phyloP scores from a whole-genome alignment of 768 basidiomycete species.

The Strobilomyces dryophilus region DNA sequence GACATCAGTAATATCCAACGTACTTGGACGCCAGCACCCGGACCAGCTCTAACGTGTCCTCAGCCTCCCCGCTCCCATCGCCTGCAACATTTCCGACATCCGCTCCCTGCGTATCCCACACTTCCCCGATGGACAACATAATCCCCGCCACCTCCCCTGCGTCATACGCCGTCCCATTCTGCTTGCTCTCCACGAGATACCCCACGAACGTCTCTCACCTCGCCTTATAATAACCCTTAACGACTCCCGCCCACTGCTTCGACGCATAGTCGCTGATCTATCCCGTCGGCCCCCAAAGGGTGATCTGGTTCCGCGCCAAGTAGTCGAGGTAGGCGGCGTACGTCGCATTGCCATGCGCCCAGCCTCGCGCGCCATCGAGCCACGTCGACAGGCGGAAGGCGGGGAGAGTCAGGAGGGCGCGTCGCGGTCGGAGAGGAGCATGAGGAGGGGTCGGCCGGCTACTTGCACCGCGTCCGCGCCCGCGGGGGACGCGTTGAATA shows the following conservation, averaged over 20 bases:
- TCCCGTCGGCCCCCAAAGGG: constrained; percentile 40
- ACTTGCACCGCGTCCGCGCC: constrained; percentile 18
- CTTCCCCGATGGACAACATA: constrained; percentile 33
- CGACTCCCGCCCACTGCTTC: constrained; percentile 41
- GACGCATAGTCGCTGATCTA: constrained; percentile 42
- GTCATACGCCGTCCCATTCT: constrained; percentile 27
- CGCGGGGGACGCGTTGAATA: constrained; percentile 24
- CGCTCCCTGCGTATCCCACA: constrained; percentile 26
- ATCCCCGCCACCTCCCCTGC: constrained; percentile 15
- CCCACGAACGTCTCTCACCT: constrained; percentile 35
- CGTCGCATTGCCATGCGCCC: constrained; percentile 26
- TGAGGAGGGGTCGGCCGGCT: constrained; percentile 26
- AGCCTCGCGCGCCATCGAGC: constrained; percentile 33
- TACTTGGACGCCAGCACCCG: constrained; percentile 11
- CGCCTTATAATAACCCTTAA: constrained; percentile 32
- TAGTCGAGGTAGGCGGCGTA: constrained; percentile 36
- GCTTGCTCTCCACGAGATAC: constrained; percentile 30
- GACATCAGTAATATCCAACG: no score
- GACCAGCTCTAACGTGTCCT: constrained; percentile 21
- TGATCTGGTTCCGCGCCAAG: constrained; percentile 40
- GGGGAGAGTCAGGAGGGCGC: constrained; percentile 25
- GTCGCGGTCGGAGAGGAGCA: constrained; percentile 34
- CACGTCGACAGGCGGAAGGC: constrained; percentile 34
- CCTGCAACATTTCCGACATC: not conserved
- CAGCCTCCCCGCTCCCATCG: constrained; percentile 5